phyloP scores from a whole-genome alignment of 345 rosid species.

The Lepidium didymum region DNA sequence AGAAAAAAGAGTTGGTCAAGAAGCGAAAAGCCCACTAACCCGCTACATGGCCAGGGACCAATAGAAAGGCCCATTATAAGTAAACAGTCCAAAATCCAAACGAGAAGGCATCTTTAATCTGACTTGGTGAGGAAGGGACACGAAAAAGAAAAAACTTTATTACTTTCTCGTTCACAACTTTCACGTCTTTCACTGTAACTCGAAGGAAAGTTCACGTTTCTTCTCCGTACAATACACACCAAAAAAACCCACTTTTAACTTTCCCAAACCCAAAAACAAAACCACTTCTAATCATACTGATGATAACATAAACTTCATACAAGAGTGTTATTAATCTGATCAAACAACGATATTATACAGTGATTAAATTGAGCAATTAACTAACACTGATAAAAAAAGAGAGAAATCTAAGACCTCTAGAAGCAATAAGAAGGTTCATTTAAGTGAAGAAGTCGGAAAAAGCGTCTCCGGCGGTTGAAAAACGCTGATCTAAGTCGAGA shows the following conservation, averaged over 20 bases:
- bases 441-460: slow-evolving; percentile 38
- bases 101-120: neutral
- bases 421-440: slow-evolving; percentile 23
- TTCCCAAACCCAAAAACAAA: neutral
- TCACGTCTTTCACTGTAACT: neutral
- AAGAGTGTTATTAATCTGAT: neutral
- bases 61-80: neutral
- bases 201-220: slow-evolving; percentile 13
- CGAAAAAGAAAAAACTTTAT: neutral
- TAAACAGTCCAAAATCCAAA: neutral
- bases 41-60: neutral
- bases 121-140: neutral
- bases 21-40: too few species aligned
- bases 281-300: neutral
- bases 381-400: neutral
- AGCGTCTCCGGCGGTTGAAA: slow-evolving; percentile 39
- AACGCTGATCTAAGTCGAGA: slow-evolving; percentile 42
- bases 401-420: slow-evolving; percentile 5
- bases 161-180: neutral
- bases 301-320: neutral
- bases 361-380: neutral
- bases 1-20: too few species aligned
- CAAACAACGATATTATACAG: neutral
- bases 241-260: neutral
- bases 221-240: neutral